These are phyloP conservation scores for Bryoglossum gracile DNA, from an alignment of 495 filamentous ascomycete species.

Conservation along the genomic window DNA sequence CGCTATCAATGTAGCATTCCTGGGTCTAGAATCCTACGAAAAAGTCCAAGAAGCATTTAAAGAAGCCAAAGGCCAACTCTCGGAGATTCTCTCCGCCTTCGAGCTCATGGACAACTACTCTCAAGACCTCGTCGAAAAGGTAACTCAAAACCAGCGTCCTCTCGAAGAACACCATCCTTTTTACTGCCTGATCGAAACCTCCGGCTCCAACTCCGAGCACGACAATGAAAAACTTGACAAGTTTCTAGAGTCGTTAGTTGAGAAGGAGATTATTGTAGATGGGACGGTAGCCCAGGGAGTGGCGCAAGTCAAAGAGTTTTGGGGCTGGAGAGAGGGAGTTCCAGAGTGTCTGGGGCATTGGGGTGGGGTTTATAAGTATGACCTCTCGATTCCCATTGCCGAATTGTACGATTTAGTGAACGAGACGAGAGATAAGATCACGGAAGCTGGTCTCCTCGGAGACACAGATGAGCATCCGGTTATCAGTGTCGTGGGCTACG, in stretches of 20 bases:
- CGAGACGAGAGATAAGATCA: slow-evolving; percentile 65
- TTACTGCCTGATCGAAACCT: slow-evolving; percentile 95
- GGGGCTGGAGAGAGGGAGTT: slow-evolving; percentile 91
- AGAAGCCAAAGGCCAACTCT: slow-evolving; percentile 81
- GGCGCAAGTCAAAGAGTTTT: slow-evolving; percentile 77
- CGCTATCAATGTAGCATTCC: slow-evolving; percentile 85
- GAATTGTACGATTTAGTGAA: slow-evolving; percentile 85
- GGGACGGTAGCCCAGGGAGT: slow-evolving; percentile 88
- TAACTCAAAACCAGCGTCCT: slow-evolving; percentile 69
- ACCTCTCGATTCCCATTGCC: slow-evolving; percentile 85
- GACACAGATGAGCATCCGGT: slow-evolving; percentile 73
- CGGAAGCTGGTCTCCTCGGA: slow-evolving; percentile 65
- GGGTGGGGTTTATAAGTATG: slow-evolving; percentile 97
- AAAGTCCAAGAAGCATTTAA: slow-evolving; percentile 74
- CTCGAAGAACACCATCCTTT: slow-evolving; percentile 81
- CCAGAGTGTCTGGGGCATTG: slow-evolving; percentile 82
- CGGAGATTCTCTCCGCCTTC: slow-evolving; percentile 93
- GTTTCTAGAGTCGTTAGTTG: slow-evolving; percentile 89
- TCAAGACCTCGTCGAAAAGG: slow-evolving; percentile 65
- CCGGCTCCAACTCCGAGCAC: slow-evolving; percentile 87
- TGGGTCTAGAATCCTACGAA: slow-evolving; percentile 79
- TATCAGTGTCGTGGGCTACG: slow-evolving; percentile 86
- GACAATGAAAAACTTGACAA: slow-evolving; percentile 76
- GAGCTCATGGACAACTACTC: slow-evolving; percentile 88
- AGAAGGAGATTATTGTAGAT: slow-evolving; percentile 73